Evolutionary conservation across 345 rosid species (phyloP).

Genomic region (Physaria fendleri): DNA sequence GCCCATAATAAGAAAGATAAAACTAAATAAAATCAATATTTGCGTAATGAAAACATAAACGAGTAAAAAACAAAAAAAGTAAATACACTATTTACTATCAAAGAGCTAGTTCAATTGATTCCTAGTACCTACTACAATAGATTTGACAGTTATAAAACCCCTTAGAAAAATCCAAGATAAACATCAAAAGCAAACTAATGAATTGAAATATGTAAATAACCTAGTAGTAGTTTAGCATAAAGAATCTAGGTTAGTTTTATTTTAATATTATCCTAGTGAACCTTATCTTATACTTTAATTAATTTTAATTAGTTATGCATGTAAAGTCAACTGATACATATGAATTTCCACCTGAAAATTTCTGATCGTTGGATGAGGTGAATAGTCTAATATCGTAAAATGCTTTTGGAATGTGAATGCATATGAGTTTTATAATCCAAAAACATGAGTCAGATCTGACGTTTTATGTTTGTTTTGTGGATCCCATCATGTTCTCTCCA

Average conservation of each 20-base stretch:
- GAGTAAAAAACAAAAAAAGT: too few species aligned
- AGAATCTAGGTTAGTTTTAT: conserved; percentile 6
- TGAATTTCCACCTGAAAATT: conserved; percentile 20
- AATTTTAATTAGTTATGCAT: too few species aligned
- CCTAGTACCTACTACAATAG: not conserved
- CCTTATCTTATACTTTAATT: not conserved
- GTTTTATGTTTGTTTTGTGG: conserved; percentile 6
- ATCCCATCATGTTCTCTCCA: conserved; percentile 30
- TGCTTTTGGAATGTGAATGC: not conserved
- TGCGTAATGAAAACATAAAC: too few species aligned
- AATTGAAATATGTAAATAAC: not conserved
- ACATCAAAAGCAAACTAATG: not conserved
- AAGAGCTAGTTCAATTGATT: not conserved
- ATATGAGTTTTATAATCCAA: conserved; percentile 12
- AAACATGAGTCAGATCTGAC: not conserved
- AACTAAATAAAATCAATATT: too few species aligned
- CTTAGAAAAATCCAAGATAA: not conserved
- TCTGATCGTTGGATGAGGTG: conserved; percentile 2
- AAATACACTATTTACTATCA: not conserved
- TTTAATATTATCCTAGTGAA: conserved; percentile 7
- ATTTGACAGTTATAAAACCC: not conserved
- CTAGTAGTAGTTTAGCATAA: not conserved
- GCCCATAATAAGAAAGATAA: too few species aligned
- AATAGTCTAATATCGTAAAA: conserved; percentile 1
- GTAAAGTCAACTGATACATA: conserved; percentile 1